Evolutionary conservation across 208 protist species (phyloP), one percentile per base, ranked within the genome.

Genomic region (Porcisia deanei): DNA sequence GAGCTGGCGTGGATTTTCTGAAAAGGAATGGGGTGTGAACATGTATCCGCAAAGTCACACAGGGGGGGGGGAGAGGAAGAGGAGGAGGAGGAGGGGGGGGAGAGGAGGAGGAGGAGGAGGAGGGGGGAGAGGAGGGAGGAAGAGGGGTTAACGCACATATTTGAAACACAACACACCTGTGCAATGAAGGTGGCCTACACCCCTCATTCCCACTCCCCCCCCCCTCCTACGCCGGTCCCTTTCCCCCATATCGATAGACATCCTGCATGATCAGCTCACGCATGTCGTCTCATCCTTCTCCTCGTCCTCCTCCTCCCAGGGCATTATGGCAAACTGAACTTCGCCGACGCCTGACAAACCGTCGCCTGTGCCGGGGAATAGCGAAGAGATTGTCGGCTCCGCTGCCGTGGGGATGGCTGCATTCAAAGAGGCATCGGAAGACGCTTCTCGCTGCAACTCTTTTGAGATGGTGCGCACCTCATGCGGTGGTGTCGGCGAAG

Each of bases 261-360:
- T 22, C 14, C 9, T 67, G 34, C 2, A 12, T 10, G 9, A 39
- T 65, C 37, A 20, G 6, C 7, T 20, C 37, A 65, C 60, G 25
- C 43, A 69, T 30, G 22, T 3, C 25, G 30, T n/a, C 6, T 12
- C 73, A 10, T 86, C 77, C 41, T 90, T 86, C 34, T 89, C 80
- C 7, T 88, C 80, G 18, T 90, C 89, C 47, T 94, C 89, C 73
- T 94, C 92, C 52, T 94, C 92, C 90, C 90, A 96, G n/a, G 90
- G 92, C 92, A 96, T 96, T 54, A 86, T 84, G 10, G 85, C 83
- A 73, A 96, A 96, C 49, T 86, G 82, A 34, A 95, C 57, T 25
- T 64, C 53, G 22, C 43, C 54, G 41, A 37, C n/a, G 53, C 68
- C 69, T 3, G 34, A 39, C 5, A 22, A 25, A 18, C 18, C 68